Percentiles rank a stretch among this genome's conserved stretches.
phyloP scores from a whole-genome alignment of 2,329 filamentous ascomycete species.

The Phialocephala sp. region DNA sequence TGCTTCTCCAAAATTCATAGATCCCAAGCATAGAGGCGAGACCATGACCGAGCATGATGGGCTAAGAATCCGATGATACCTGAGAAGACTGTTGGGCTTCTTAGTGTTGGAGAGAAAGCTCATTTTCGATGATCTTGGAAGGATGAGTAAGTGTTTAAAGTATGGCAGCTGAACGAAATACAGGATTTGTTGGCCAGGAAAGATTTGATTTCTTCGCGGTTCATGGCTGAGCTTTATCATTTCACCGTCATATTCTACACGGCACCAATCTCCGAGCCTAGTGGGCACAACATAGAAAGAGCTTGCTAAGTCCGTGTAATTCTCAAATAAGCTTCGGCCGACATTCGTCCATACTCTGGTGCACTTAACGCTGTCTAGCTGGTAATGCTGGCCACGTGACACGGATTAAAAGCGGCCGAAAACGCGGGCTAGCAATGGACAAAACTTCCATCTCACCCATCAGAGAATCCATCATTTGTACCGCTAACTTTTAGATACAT shows the following conservation, averaged over 20 bases:
- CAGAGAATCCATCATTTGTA: neutral
- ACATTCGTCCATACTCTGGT: neutral
- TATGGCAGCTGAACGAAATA: neutral
- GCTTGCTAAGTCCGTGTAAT: neutral
- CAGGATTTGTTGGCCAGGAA: neutral
- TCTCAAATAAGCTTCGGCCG: neutral
- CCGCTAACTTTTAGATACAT: neutral
- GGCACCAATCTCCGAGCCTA: neutral
- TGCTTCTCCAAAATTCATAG: slow-evolving; percentile 65
- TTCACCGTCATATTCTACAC: neutral
- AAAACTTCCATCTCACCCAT: neutral
- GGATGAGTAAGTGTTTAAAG: neutral
- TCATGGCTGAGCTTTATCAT: slow-evolving; percentile 1
- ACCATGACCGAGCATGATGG: slow-evolving; percentile 67
- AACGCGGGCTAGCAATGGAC: neutral
- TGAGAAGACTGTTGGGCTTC: slow-evolving; percentile 63
- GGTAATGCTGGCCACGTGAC: neutral
- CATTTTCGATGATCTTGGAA: neutral
- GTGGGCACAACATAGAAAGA: neutral
- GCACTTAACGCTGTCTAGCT: neutral
- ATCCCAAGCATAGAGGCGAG: slow-evolving; percentile 66
- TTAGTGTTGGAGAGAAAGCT: neutral
- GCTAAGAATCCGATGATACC: slow-evolving; percentile 67
- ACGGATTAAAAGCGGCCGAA: slow-evolving; percentile 10
- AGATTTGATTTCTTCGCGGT: neutral